Conservation (phyloP, 441 rosid genomes). For the Brassica hybrid region DNA sequence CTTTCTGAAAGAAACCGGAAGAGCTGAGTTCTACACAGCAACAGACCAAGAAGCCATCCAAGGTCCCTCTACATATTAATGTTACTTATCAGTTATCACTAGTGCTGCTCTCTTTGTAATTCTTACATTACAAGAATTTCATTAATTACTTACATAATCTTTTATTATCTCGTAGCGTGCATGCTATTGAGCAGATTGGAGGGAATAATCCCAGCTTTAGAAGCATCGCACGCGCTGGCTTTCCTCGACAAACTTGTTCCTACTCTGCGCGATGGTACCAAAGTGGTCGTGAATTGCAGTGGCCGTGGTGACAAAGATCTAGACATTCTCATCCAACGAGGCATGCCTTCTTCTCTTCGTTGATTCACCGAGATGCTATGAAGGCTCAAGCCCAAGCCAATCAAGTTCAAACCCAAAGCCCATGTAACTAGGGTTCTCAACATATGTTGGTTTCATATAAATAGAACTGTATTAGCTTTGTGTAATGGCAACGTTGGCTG, state of each 20-base stretch:
- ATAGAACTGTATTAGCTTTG: no score
- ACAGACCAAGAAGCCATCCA: constrained; percentile 76
- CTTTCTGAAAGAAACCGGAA: constrained; percentile 65
- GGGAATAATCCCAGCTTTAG: constrained; percentile 81
- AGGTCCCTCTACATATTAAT: constrained; percentile 43
- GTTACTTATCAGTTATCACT: not conserved
- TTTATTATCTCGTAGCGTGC: constrained; percentile 49
- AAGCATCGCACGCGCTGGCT: constrained; percentile 79
- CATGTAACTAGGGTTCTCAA: no score
- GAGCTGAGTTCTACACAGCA: constrained; percentile 64
- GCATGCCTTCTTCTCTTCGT: constrained; percentile 8
- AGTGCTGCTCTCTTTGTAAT: not conserved
- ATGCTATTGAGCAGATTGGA: constrained; percentile 56
- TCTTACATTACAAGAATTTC: not conserved
- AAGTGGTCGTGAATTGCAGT: constrained; percentile 69
- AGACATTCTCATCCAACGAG: constrained; percentile 41
- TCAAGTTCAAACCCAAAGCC: no score
- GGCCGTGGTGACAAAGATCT: constrained; percentile 82
- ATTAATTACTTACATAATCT: not conserved
- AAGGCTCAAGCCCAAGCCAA: no score
- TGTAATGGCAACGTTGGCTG: no score
- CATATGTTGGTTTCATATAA: no score
- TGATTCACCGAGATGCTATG: constrained; percentile 17
- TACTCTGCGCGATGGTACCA: constrained; percentile 49
- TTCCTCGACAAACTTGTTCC: constrained; percentile 75